Percentiles rank a stretch among this genome's conserved stretches.
These are phyloP conservation scores for Dichomitus squalens DNA, from an alignment of 1,284 basidiomycete genomes.

Conservation along the genomic window DNA sequence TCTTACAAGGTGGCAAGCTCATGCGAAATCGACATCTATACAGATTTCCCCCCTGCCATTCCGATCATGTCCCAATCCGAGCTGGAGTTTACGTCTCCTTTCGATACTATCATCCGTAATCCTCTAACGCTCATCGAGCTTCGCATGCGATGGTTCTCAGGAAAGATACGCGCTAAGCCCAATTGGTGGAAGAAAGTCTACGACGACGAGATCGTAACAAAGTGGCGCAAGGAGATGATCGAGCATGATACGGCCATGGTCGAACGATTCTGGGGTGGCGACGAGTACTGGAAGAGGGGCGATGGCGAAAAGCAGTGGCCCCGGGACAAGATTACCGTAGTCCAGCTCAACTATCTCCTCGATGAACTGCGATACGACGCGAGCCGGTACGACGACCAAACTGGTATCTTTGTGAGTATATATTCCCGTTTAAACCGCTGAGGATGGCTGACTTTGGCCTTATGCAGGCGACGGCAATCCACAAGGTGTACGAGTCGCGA, in stretches of 20 bases:
- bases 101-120: too few species aligned
- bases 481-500: neutral
- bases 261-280: neutral
- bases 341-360: slow-evolving; percentile 11
- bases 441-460: neutral
- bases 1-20: too few species aligned
- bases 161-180: too few species aligned
- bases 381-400: neutral
- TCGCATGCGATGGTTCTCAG: too few species aligned
- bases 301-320: slow-evolving; percentile 11
- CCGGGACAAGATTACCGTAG: neutral
- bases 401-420: slow-evolving; percentile 29
- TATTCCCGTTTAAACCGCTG: neutral
- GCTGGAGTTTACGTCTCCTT: too few species aligned
- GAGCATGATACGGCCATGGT: neutral
- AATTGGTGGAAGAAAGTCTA: too few species aligned
- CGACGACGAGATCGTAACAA: slow-evolving; percentile 15
- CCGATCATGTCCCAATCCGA: too few species aligned
- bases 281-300: neutral
- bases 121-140: too few species aligned
- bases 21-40: too few species aligned
- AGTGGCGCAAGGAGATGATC: slow-evolving; percentile 24
- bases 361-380: slow-evolving; percentile 2
- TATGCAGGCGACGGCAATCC: neutral
- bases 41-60: too few species aligned